Base-by-base conservation (phyloP, 352 stramenopile genomes). In the Globisporangium parvum region DNA sequence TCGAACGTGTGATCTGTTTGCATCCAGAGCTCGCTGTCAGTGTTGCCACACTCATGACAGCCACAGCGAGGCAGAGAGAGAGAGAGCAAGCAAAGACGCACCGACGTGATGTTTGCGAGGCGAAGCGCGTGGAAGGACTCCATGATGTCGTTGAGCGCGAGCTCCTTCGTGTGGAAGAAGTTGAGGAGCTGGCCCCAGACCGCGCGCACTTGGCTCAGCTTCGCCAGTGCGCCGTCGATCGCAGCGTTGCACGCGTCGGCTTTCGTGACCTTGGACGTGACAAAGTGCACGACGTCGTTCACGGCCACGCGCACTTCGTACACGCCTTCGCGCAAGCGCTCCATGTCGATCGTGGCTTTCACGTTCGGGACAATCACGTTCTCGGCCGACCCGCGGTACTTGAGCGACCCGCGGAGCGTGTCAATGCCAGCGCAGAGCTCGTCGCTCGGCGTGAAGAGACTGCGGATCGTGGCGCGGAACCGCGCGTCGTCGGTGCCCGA, bases 391-490 rank as follows among this genome's bases (percentile, higher is more conserved):
- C 80, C 80, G 11, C 53, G 59, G 60, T 73, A 93, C 58, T 91
- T 88, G 5, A 93, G 61, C 1, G 70, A 78, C 1, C 67, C 71
- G 17, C 78, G 71, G 11, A 91, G 69, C 20, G 40, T 49, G 18
- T 74, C 67, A 47, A 93, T 90, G 10, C 72, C 74, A 10, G 63
- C 57, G 59, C 79, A 93, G 17, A 91, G 53, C 4, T 79, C 73
- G 60, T 93, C 78, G 39, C 56, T 49, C 35, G 70, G 69, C 15
- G 80, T 93, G 53, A 93, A 91, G 2, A 93, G 60, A 70, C 83
- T 90, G 35, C 83, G 75, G 33, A 93, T 84, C 24, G 73, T 63
- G 8, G 83, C 83, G 9, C 83, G 78, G 37, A 89, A 86, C 56
- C 64, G 74, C 2, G 69, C 70, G 41, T 88, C 80, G 55, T 88